Evolutionary conservation across 768 basidiomycete species (phyloP), one percentile per base, ranked within the genome.

Genomic region (Tulasnella sp.): DNA sequence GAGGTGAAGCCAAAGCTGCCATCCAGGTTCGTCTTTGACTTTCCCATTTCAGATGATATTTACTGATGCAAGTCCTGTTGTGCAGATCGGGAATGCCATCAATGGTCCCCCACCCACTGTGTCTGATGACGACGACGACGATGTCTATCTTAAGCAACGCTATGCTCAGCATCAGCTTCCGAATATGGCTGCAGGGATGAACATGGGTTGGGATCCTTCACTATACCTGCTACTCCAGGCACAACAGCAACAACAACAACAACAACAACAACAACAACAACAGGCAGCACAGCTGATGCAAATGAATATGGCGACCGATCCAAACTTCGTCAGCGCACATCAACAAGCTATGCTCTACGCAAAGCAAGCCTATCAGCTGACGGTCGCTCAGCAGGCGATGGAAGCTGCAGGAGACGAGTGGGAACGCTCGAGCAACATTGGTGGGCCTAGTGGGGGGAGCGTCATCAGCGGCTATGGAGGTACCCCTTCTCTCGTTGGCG

Each of bases 351-450:
- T 92, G 80, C 73, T 88, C 73, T 72, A 76, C 57, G 90, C 90
- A 53, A 92, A 92, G 70, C 90, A 92, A 69, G 82, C 89, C 2
- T 92, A 89, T 67, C 90, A 92, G 70, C 81, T 86, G 75, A 85
- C 90, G 2, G 85, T 92, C 44, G 90, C 90, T 4, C 90, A 90
- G 69, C 90, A 92, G 64, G 90, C 90, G 3, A 84, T 91, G 79
- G 84, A 82, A 7, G 81, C 83, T 7, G 90, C 90, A n/a, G 87
- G 79, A 19, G 90, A 92, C 30, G 88, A 92, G 67, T 92, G 90
- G 90, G 90, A 92, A 67, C 82, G 89, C 31, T 78, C 80, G 5
- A 88, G 86, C 54, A 79, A 73, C 38, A 63, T 77, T 27, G 74
- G 73, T 15, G 78, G 80, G 17, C 73, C 71, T 62, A 73, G 73